Conservation (phyloP, 176 grass and related monocot species). For the Tuctoria greenei region DNA sequence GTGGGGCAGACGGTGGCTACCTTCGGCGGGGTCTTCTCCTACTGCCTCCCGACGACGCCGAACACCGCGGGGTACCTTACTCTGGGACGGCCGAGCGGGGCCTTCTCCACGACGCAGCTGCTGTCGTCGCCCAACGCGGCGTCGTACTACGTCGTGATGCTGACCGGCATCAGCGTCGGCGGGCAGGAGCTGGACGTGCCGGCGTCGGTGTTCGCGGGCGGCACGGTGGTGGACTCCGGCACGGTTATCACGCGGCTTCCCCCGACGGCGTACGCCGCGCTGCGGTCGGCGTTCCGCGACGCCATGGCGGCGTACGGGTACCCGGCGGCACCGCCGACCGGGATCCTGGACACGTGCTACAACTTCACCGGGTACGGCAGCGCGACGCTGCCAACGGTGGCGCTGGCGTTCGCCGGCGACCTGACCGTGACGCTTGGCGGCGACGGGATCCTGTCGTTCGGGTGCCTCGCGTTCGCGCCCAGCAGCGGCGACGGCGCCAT, state of each 20-base stretch:
- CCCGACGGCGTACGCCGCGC: slow-evolving; percentile 64
- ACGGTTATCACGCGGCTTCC: slow-evolving; percentile 82
- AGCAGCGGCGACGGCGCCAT: slow-evolving; percentile 43
- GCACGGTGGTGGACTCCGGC: slow-evolving; percentile 81
- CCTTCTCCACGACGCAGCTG: slow-evolving; percentile 54
- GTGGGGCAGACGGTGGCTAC: slow-evolving; percentile 48
- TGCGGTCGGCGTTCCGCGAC: slow-evolving; percentile 61
- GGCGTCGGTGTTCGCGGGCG: slow-evolving; percentile 49
- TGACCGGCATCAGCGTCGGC: slow-evolving; percentile 60
- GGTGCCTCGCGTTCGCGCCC: slow-evolving; percentile 86
- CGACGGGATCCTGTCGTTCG: slow-evolving; percentile 60
- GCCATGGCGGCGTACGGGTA: slow-evolving; percentile 49
- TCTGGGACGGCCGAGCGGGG: slow-evolving; percentile 42
- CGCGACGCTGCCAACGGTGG: slow-evolving; percentile 58
- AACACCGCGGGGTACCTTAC: slow-evolving; percentile 58
- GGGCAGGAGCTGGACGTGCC: slow-evolving; percentile 46
- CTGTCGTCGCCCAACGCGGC: slow-evolving; percentile 41
- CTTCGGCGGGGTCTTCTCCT: slow-evolving; percentile 75
- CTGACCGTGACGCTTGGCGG: slow-evolving; percentile 36
- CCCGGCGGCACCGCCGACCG: slow-evolving; percentile 33
- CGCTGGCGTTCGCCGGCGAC: slow-evolving; percentile 47
- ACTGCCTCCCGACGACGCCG: slow-evolving; percentile 71
- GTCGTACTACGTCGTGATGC: slow-evolving; percentile 71
- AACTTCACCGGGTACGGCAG: slow-evolving; percentile 50
- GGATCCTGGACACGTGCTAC: slow-evolving; percentile 83